These are phyloP conservation scores for Tilletia setariae DNA, from an alignment of 1,284 basidiomycete species.

Conservation along the genomic window DNA sequence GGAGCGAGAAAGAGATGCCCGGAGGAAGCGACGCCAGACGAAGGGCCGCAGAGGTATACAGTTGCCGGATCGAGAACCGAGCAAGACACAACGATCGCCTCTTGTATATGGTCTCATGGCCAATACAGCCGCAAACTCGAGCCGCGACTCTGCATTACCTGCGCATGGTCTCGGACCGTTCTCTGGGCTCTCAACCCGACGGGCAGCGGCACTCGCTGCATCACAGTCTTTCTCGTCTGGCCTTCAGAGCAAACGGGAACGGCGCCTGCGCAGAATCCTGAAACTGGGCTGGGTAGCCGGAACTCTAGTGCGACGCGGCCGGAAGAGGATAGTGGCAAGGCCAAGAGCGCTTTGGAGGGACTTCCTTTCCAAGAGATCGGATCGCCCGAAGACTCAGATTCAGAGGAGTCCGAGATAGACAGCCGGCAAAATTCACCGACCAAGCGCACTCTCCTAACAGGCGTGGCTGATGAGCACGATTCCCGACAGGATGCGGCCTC, in stretches of 20 bases:
- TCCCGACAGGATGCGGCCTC: too few species aligned
- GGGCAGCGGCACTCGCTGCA: slow-evolving; percentile 11
- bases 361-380: slow-evolving; percentile 47
- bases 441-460: slow-evolving; percentile 9
- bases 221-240: slow-evolving; percentile 1
- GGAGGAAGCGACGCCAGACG: slow-evolving; percentile 77
- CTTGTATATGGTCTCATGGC: slow-evolving; percentile 42
- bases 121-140: slow-evolving; percentile 21
- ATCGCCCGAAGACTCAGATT: slow-evolving; percentile 37
- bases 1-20: slow-evolving; percentile 86
- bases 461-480: too few species aligned
- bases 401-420: slow-evolving; percentile 16
- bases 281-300: too few species aligned
- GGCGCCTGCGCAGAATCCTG: too few species aligned
- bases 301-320: too few species aligned
- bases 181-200: slow-evolving; percentile 1
- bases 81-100: slow-evolving; percentile 73
- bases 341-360: slow-evolving; percentile 18
- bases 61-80: slow-evolving; percentile 86
- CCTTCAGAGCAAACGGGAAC: too few species aligned
- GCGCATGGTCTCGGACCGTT: background rate
- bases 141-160: slow-evolving; percentile 22
- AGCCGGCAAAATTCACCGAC: slow-evolving; percentile 7
- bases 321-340: too few species aligned
- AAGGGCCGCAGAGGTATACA: slow-evolving; percentile 83